These are phyloP conservation scores for Xerophyta viscosa DNA, from an alignment of 106 monocot species.

Conservation along the genomic window DNA sequence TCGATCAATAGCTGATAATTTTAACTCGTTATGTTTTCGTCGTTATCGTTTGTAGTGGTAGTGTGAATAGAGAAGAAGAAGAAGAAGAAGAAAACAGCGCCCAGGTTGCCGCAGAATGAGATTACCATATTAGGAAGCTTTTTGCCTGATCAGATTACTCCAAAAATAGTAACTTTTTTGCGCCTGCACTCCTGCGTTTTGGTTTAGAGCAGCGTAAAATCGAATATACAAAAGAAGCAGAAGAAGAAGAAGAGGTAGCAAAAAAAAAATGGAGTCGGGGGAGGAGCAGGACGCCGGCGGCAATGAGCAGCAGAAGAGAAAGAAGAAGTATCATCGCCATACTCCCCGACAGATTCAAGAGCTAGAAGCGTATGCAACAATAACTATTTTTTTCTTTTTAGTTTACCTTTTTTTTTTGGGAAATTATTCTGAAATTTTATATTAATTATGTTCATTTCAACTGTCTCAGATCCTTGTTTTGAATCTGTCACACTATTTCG, in stretches of 20 bases:
- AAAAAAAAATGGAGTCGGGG: constrained; percentile 40
- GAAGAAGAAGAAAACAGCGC: background rate
- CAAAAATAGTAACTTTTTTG: too few species aligned
- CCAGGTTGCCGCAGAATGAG: too few species aligned
- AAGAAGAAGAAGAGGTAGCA: constrained; percentile 1
- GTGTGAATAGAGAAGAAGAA: background rate
- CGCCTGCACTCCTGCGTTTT: too few species aligned
- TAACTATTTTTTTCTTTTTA: background rate
- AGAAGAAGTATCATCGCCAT: constrained; percentile 61
- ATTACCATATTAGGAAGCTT: too few species aligned
- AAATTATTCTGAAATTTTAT: background rate
- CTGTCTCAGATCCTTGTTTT: too few species aligned
- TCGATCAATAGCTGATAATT: too few species aligned
- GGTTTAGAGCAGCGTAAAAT: too few species aligned
- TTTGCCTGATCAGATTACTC: too few species aligned
- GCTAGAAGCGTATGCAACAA: constrained; percentile 75
- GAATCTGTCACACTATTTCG: too few species aligned
- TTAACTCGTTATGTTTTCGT: background rate
- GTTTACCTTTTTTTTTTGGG: background rate
- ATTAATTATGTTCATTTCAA: background rate
- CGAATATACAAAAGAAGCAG: background rate
- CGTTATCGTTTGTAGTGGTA: too few species aligned
- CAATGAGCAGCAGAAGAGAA: constrained; percentile 25
- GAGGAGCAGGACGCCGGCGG: constrained; percentile 39
- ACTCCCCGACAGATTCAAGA: constrained; percentile 64